These are phyloP conservation scores for Iris pallida DNA, from an alignment of 116 monocot species.

Conservation along the genomic window DNA sequence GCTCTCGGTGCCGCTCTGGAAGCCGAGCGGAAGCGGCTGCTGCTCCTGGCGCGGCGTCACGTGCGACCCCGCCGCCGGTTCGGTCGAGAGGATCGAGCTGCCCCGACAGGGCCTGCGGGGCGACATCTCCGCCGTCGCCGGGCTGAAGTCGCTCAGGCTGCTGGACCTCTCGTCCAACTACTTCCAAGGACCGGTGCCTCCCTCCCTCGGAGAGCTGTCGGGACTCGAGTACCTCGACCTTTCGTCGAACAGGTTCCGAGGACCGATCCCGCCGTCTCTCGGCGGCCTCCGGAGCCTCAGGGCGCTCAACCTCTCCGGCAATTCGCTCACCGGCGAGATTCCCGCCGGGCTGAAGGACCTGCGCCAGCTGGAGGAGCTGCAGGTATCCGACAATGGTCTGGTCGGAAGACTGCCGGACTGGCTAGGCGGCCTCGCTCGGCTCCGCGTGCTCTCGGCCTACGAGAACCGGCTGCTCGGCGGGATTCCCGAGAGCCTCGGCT, in stretches of 20 bases:
- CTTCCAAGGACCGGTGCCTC: conserved; percentile 48
- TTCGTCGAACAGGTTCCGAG: conserved; percentile 61
- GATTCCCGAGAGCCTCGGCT: conserved; percentile 54
- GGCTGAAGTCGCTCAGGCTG: conserved; percentile 35
- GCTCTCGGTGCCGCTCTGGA: conserved; percentile 49
- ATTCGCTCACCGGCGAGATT: conserved; percentile 49
- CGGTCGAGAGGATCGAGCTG: conserved; percentile 43
- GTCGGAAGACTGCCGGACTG: conserved; percentile 53
- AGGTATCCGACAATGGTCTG: conserved; percentile 64
- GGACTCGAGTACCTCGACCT: conserved; percentile 63
- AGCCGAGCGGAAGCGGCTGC: conserved; percentile 20
- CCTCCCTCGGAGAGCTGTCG: conserved; percentile 25
- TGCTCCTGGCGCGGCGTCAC: conserved; percentile 68
- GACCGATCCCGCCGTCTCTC: conserved; percentile 44
- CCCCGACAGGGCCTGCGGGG: conserved; percentile 48
- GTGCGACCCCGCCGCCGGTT: conserved; percentile 25
- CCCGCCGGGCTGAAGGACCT: conserved; percentile 43
- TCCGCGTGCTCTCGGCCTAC: conserved; percentile 61
- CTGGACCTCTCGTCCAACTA: conserved; percentile 67
- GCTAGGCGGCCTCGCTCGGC: conserved; percentile 35
- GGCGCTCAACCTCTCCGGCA: conserved; percentile 63
- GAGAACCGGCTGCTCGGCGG: conserved; percentile 51
- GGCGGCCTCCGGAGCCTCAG: conserved; percentile 29
- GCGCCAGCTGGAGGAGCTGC: conserved; percentile 52
- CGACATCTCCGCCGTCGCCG: conserved; percentile 56